Base-by-base conservation (phyloP, 768 basidiomycete genomes). In the Leucogyrophana mollusca region DNA sequence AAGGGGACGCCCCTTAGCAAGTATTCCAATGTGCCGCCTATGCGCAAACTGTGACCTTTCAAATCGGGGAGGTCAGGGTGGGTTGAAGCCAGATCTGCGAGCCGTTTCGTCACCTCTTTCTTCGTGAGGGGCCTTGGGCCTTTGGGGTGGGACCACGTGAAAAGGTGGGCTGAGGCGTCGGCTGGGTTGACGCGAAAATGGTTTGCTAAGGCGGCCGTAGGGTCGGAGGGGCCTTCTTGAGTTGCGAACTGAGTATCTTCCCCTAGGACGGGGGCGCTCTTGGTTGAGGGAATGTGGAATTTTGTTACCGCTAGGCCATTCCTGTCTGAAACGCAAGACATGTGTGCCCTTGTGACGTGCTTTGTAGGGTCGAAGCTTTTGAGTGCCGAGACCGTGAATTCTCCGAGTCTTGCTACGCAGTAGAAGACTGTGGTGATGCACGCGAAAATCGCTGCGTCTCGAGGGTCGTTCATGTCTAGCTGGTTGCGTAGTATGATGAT, bases 351-450 rank as follows among this genome's bases (percentile, higher is more conserved):
- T 7, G 57, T 70, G 42, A 70, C 50, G 41, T 75, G 67, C 4
- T 43, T 34, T 0, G 16, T 25, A 0, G 63, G 51, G 30, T 68
- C 34, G 50, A 74, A 73, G 0, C 43, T 48, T 1, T 54, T 59
- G 1, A 73, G 54, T 1, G 38, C 51, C 0, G 58, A 62, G 0
- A 73, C 55, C 1, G 68, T 71, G 42, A 76, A 67, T 48, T 77
- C 73, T 0, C 73, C 71, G 0, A 69, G 38, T 0, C 70, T 40
- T 0, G 67, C 61, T 0, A 61, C 57, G 3, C 59, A 41, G 23
- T 57, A 77, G 57, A 76, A 75, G 9, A 8, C 50, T 0, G 62
- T 69, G 4, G 67, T 67, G 7, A 71, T 60, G 43, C 69, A 72
- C 0, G 71, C 65, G 16, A 43, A 67, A 0, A 67, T 57, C 0